These are phyloP conservation scores for Ilyonectria destructans DNA, from an alignment of 2,329 filamentous ascomycete genomes.

Conservation along the genomic window DNA sequence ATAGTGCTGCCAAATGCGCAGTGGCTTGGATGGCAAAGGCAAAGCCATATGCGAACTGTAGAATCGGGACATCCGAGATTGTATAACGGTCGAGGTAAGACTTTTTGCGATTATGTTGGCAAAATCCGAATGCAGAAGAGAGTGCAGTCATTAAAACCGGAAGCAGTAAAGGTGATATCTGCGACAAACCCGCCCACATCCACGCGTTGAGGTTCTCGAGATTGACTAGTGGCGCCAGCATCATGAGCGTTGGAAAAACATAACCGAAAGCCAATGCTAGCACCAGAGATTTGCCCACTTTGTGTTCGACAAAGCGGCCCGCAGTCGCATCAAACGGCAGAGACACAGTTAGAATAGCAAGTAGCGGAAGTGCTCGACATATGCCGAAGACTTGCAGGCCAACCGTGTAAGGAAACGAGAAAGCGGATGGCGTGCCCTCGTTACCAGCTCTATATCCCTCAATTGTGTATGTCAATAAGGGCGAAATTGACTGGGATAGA, in stretches of 20 bases:
- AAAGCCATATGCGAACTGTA: conserved; percentile 13
- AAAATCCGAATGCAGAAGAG: too few relatives aligned
- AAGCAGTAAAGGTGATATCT: background rate
- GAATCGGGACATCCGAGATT: background rate
- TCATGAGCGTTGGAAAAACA: conserved; percentile 25
- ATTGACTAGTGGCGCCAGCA: background rate
- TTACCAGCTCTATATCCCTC: conserved; percentile 46
- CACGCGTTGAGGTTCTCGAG: background rate
- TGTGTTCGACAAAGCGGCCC: conserved; percentile 12
- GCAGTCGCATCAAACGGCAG: conserved; percentile 10
- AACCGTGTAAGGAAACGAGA: conserved; percentile 35
- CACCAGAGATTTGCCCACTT: conserved; percentile 37
- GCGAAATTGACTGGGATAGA: conserved; percentile 40
- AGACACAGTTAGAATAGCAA: conserved; percentile 23
- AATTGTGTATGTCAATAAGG: conserved; percentile 44
- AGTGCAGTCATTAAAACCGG: background rate
- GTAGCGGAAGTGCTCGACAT: conserved; percentile 28
- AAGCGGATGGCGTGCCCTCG: conserved; percentile 25
- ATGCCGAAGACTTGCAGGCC: conserved; percentile 34
- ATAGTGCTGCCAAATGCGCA: background rate
- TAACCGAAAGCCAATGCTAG: conserved; percentile 37
- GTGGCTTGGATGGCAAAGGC: conserved; percentile 16
- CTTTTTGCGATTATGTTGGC: background rate
- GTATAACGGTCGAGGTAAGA: conserved; percentile 6
- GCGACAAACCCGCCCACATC: background rate